These are phyloP conservation scores for Suillus bovinus DNA, from an alignment of 768 basidiomycete genomes.

Conservation along the genomic window DNA sequence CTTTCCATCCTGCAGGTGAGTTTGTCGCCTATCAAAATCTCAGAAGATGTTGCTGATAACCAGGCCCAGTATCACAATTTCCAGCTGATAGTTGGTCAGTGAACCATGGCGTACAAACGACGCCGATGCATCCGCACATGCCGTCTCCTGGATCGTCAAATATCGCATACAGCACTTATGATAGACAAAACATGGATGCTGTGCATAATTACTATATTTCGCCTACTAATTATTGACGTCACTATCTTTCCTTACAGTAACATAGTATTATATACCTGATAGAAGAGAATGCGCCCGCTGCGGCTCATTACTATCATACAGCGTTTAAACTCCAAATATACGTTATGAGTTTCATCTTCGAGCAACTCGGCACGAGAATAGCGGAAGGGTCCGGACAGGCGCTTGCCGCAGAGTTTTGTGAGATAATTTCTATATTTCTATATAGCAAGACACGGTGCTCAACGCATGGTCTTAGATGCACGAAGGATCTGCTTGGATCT, in stretches of 20 bases:
- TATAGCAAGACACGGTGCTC: too few relatives aligned
- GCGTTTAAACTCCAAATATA: too few relatives aligned
- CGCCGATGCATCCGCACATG: not conserved
- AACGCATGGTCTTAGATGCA: too few relatives aligned
- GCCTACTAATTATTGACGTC: not conserved
- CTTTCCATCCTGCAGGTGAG: not conserved
- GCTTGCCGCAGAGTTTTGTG: not conserved
- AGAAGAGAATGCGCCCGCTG: not conserved
- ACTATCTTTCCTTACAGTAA: not conserved
- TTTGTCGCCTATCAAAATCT: not conserved
- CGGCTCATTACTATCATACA: not conserved
- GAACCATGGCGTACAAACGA: not conserved
- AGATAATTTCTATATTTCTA: too few relatives aligned
- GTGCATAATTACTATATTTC: not conserved
- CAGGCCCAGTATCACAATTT: not conserved
- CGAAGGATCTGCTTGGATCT: too few relatives aligned
- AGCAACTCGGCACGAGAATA: not conserved
- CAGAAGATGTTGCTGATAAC: not conserved
- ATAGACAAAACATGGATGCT: not conserved
- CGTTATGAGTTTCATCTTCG: not conserved
- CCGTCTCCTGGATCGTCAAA: not conserved
- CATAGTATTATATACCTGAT: not conserved
- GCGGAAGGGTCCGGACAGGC: not conserved
- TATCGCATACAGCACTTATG: not conserved
- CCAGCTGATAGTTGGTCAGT: not conserved